These are phyloP conservation scores for Tulasnella sp. DNA, from an alignment of 768 basidiomycete genomes.

Conservation along the genomic window DNA sequence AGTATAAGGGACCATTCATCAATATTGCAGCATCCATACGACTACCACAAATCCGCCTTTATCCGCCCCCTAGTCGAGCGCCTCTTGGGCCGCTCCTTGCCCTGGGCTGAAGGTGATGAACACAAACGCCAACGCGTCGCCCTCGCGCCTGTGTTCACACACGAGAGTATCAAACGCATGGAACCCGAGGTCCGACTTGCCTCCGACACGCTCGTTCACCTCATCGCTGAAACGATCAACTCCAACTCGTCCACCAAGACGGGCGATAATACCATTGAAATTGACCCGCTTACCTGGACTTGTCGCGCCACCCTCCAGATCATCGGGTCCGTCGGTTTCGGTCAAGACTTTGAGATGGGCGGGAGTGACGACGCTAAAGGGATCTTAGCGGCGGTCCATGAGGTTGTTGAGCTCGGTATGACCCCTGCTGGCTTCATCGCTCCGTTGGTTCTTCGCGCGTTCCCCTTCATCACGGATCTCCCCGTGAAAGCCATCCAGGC, in stretches of 20 bases:
- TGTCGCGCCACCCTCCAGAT: slow-evolving; percentile 22
- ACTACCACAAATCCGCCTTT: slow-evolving; percentile 16
- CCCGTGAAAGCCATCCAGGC: slow-evolving; percentile 24
- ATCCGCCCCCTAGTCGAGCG: slow-evolving; percentile 29
- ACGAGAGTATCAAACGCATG: slow-evolving; percentile 14
- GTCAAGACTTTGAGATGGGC: slow-evolving; percentile 31
- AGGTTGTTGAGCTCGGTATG: slow-evolving; percentile 21
- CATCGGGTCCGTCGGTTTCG: slow-evolving; percentile 30
- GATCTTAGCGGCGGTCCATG: slow-evolving; percentile 25
- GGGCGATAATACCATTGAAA: neutral
- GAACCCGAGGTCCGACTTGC: slow-evolving; percentile 12
- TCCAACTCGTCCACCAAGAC: neutral
- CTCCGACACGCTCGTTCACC: slow-evolving; percentile 11
- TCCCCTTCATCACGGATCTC: slow-evolving; percentile 24
- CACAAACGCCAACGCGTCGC: slow-evolving; percentile 25
- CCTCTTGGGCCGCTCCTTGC: slow-evolving; percentile 28
- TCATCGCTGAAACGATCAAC: neutral
- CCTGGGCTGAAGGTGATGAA: slow-evolving; percentile 33
- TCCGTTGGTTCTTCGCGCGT: slow-evolving; percentile 22
- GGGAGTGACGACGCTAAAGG: slow-evolving; percentile 24
- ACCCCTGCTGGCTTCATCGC: slow-evolving; percentile 17
- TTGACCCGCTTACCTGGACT: slow-evolving; percentile 19
- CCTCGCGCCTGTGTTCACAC: slow-evolving; percentile 21
- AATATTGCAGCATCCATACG: neutral
- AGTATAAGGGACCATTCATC: too few species aligned